Evolutionary conservation across 768 basidiomycete species (phyloP).

Genomic region (Russula virescens): DNA sequence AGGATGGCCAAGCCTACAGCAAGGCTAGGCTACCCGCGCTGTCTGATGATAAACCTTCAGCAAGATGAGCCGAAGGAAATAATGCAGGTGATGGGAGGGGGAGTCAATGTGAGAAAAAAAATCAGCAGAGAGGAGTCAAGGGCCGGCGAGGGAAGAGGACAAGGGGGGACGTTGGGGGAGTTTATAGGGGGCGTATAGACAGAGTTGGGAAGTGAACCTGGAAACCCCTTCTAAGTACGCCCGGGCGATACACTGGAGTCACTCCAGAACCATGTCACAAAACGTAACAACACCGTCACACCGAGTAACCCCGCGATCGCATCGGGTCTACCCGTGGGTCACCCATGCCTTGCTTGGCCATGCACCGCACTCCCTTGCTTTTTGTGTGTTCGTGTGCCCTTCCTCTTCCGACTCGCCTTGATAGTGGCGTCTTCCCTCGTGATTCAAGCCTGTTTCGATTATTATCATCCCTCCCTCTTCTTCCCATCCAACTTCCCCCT

Average conservation of each 20-base stretch:
- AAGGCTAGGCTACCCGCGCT: slow-evolving; percentile 40
- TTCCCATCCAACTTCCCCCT: not conserved
- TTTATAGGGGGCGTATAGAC: slow-evolving; percentile 20
- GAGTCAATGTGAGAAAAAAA: not conserved
- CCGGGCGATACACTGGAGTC: slow-evolving; percentile 28
- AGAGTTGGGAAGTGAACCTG: slow-evolving; percentile 24
- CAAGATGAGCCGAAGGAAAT: slow-evolving; percentile 23
- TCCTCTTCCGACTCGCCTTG: slow-evolving; percentile 16
- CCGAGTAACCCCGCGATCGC: slow-evolving; percentile 19
- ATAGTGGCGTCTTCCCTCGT: slow-evolving; percentile 20
- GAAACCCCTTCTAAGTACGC: slow-evolving; percentile 12
- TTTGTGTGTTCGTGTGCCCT: slow-evolving; percentile 3
- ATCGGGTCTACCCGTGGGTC: not conserved
- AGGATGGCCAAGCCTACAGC: slow-evolving; percentile 35
- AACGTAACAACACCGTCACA: slow-evolving; percentile 6
- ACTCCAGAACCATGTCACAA: slow-evolving; percentile 32
- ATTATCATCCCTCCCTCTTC: not conserved
- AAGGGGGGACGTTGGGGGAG: not conserved
- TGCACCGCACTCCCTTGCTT: slow-evolving; percentile 1
- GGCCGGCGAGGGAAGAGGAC: not conserved
- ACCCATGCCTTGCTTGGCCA: not conserved
- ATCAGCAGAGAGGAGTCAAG: slow-evolving; percentile 10
- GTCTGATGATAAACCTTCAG: slow-evolving; percentile 29
- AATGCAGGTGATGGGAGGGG: slow-evolving; percentile 6
- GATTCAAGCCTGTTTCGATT: not conserved